These are phyloP conservation scores for Xylaria bambusicola DNA, from an alignment of 495 filamentous ascomycete genomes.

Conservation along the genomic window DNA sequence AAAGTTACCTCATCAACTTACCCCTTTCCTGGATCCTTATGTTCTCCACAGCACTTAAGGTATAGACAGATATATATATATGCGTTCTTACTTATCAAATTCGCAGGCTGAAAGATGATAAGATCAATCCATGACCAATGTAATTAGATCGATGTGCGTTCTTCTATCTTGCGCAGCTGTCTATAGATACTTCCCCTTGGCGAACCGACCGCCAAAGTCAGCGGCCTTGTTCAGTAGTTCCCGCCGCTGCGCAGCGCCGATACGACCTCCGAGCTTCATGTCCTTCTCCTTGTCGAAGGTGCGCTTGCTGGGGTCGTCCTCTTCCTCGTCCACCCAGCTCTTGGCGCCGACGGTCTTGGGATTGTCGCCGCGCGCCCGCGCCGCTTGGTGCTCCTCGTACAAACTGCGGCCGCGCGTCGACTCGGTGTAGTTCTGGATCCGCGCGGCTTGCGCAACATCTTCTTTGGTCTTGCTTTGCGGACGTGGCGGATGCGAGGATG, in stretches of 20 bases:
- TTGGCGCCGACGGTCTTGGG: neutral
- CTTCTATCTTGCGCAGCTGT: neutral
- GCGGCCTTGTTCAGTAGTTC: slow-evolving; percentile 80
- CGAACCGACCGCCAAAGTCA: slow-evolving; percentile 82
- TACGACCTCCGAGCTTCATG: slow-evolving; percentile 72
- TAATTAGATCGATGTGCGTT: no score
- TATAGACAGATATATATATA: no score
- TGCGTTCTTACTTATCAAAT: no score
- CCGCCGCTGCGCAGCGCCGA: slow-evolving; percentile 71
- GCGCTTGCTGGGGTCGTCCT: slow-evolving; percentile 88
- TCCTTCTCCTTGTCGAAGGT: slow-evolving; percentile 95
- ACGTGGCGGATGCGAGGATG: neutral
- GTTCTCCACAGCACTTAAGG: no score
- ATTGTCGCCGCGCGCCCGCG: slow-evolving; percentile 8
- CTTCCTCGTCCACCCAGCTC: slow-evolving; percentile 55
- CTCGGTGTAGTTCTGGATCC: slow-evolving; percentile 40
- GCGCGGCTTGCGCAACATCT: slow-evolving; percentile 44
- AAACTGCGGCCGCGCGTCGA: slow-evolving; percentile 63
- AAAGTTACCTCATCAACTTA: no score
- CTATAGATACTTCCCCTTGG: slow-evolving; percentile 74
- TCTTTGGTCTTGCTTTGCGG: slow-evolving; percentile 21
- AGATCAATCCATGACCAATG: no score
- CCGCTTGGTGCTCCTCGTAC: slow-evolving; percentile 60
- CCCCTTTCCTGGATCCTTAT: no score
- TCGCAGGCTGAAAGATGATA: no score